These are phyloP conservation scores for Scheffersomyces ergatensis DNA, from an alignment of 805 yeast genomes.

Conservation along the genomic window DNA sequence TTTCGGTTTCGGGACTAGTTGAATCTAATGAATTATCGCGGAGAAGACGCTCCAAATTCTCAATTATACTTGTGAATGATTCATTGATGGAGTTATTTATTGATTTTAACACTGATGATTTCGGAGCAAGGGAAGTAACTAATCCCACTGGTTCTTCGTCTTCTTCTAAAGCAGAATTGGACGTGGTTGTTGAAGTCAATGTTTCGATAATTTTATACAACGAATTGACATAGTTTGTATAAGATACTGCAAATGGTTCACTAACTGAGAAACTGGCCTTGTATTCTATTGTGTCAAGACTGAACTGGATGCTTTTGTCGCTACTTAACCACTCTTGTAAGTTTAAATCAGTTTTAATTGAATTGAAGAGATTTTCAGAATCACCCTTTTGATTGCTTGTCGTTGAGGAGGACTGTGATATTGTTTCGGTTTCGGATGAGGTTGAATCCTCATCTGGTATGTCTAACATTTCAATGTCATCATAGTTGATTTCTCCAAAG, in stretches of 20 bases:
- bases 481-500: conserved; percentile 17
- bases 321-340: conserved; percentile 47
- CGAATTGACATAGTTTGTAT: conserved; percentile 45
- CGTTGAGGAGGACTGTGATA: conserved; percentile 12
- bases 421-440: conserved; percentile 26
- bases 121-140: conserved; percentile 13
- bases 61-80: conserved; percentile 25
- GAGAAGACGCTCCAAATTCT: conserved; percentile 27
- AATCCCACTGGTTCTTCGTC: conserved; percentile 28
- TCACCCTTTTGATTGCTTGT: not conserved
- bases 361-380: conserved; percentile 3
- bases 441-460: conserved; percentile 33
- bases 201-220: conserved; percentile 52
- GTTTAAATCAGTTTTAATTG: conserved; percentile 28
- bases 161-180: conserved; percentile 14
- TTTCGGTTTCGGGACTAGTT: conserved; percentile 20
- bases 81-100: conserved; percentile 12
- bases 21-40: conserved; percentile 18
- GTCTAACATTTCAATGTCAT: conserved; percentile 44
- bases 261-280: conserved; percentile 28
- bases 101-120: not conserved
- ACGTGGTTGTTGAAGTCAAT: conserved; percentile 14
- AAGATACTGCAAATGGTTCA: conserved; percentile 39
- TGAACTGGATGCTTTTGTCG: conserved; percentile 32
- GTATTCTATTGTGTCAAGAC: conserved; percentile 42